Evolutionary conservation across 2,329 filamentous ascomycete genomes (phyloP), one percentile per base, ranked within the genome.

Genomic region (Sclerotinia sclerotiorum): DNA sequence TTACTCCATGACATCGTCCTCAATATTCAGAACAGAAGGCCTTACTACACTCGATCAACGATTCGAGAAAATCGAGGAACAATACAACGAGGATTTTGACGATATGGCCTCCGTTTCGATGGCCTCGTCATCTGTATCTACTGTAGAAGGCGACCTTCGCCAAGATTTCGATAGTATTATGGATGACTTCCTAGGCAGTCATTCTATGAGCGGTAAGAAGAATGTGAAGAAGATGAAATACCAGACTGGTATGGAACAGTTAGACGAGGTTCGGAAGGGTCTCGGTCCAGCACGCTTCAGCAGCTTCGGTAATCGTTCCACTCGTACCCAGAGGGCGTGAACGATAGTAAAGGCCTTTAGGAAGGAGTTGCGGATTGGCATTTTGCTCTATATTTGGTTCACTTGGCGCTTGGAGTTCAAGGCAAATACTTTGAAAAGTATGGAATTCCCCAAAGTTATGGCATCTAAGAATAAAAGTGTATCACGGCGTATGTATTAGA

Each of bases 1-100:
- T 69, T 97, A 95, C 80, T 95, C 91, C 65, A 97, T 97, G 94
- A 93, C 91, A 0, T 96, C 92, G 0, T 96, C 93, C 0, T 90
- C 93, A 0, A 83, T 97, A 24, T 89, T 92, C 64, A 88, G 95
- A 67, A 99, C 94, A 1, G 94, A 97, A 76, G 92, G 93, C 54
- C 86, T 96, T 70, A 89, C 88, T 0, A 85, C 96, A 0, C 84
- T 99, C 8, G 96, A 99, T 78, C 90, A 90, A 58, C 87, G 95
- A 35, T 99, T 98, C 78, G 95, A 99, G 78, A 92, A 87, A 79
- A 87, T 98, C 27, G 93, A 97, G 79, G 90, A 94, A 78, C 84
- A 90, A 70, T 97, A 93, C 75, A 83, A 86, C n/a, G 80, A 87
- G 55, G 85, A 88, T 68, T 85, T 85, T 70, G 84, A 85, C 69